A percentile compares a stretch with the other conserved stretches of the same genome.
Conservation (phyloP, 2,329 filamentous ascomycete genomes). For the Pseudogymnoascus sp. region DNA sequence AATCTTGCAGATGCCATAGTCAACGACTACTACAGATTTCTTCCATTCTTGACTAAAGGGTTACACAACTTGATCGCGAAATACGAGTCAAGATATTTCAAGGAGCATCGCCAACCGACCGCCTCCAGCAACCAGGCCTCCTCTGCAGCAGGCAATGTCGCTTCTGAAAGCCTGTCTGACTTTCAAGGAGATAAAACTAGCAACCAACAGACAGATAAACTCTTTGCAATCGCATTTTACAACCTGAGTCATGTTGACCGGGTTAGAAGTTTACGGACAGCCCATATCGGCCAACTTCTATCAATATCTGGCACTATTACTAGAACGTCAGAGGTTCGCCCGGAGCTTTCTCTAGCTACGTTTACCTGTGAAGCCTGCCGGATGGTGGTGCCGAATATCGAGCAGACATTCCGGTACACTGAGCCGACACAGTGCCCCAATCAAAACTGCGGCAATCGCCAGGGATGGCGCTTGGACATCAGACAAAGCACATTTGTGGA, state of each 20-base stretch:
- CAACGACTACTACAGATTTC: conserved; percentile 87
- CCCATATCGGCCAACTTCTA: conserved; percentile 83
- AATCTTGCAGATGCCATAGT: conserved; percentile 79
- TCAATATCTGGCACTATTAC: conserved; percentile 97
- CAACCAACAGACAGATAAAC: conserved; percentile 92
- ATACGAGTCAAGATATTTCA: conserved; percentile 89
- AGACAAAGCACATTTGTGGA: conserved; percentile 95
- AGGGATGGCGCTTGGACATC: conserved; percentile 95
- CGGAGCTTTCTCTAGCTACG: conserved; percentile 83
- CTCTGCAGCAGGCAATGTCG: conserved; percentile 54
- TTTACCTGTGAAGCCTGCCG: conserved; percentile 88
- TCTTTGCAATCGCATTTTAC: conserved; percentile 73
- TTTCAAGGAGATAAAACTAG: conserved; percentile 62
- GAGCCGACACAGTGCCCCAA: conserved; percentile 96
- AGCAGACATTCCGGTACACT: conserved; percentile 96
- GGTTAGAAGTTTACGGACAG: conserved; percentile 55
- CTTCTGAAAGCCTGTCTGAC: conserved; percentile 55
- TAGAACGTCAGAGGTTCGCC: conserved; percentile 90
- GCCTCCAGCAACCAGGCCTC: conserved; percentile 64
- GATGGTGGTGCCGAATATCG: conserved; percentile 76
- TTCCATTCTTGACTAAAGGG: conserved; percentile 80
- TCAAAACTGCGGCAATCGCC: conserved; percentile 72
- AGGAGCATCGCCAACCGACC: conserved; percentile 79
- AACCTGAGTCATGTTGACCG: conserved; percentile 48
- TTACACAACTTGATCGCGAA: conserved; percentile 91